Evolutionary conservation across 352 stramenopile species (phyloP).

Genomic region (Elongisporangium undulatum): DNA sequence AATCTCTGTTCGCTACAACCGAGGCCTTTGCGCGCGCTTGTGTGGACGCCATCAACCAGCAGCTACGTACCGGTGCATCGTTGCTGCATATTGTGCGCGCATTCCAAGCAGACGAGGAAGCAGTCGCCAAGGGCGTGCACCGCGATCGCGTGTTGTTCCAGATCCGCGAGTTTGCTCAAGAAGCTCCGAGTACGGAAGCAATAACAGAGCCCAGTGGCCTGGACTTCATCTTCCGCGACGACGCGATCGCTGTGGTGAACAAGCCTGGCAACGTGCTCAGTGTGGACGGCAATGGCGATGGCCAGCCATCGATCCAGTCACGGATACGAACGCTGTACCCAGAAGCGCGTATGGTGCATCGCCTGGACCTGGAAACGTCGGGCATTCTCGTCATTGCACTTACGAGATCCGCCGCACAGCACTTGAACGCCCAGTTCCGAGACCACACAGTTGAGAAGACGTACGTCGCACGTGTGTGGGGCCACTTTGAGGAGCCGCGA

Average conservation of each 20-base stretch:
- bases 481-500: conserved; percentile 22
- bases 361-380: conserved; percentile 75
- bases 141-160: conserved; percentile 41
- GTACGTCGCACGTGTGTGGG: conserved; percentile 53
- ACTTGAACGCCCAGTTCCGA: conserved; percentile 66
- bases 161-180: conserved; percentile 30
- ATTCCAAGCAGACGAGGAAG: conserved; percentile 14
- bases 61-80: conserved; percentile 9
- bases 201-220: conserved; percentile 5
- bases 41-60: conserved; percentile 17
- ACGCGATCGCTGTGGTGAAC: conserved; percentile 49
- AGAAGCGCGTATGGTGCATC: conserved; percentile 68
- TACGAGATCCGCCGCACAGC: conserved; percentile 48
- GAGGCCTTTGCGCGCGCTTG: conserved; percentile 23
- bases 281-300: conserved; percentile 39
- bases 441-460: conserved; percentile 47
- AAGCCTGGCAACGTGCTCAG: conserved; percentile 57
- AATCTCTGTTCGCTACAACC: conserved; percentile 17
- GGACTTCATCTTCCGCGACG: conserved; percentile 47
- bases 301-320: conserved; percentile 38
- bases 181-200: conserved; percentile 1
- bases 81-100: conserved; percentile 28
- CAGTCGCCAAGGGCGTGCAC: conserved; percentile 16
- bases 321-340: conserved; percentile 37
- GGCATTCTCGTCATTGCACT: conserved; percentile 65